phyloP scores from a whole-genome alignment of 768 basidiomycete species.

The Termitomyces sp. region DNA sequence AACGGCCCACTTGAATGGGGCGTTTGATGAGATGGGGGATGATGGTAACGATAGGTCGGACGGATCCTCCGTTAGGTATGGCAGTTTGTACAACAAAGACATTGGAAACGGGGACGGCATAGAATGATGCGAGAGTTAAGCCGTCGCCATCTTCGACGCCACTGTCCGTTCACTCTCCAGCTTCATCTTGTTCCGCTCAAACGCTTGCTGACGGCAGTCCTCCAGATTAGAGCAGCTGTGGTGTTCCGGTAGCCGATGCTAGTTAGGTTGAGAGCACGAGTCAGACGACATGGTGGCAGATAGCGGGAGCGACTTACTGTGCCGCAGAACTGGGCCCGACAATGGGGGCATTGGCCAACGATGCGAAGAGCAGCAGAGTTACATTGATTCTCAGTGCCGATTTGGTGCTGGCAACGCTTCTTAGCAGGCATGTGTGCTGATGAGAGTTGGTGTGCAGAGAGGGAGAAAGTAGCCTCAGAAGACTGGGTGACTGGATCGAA shows the following conservation, averaged over 20 bases:
- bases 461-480: not conserved
- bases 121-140: constrained; percentile 29
- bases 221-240: constrained; percentile 81
- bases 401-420: constrained; percentile 79
- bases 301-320: constrained; percentile 43
- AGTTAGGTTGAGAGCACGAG: constrained; percentile 11
- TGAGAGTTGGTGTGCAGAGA: not conserved
- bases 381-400: constrained; percentile 50
- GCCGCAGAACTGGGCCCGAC: constrained; percentile 72
- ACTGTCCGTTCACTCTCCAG: constrained; percentile 86
- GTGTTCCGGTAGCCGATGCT: constrained; percentile 90
- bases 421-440: constrained; percentile 55
- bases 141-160: constrained; percentile 79
- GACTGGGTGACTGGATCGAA: not conserved
- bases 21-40: constrained; percentile 1
- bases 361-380: constrained; percentile 77
- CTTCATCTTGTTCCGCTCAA: constrained; percentile 82
- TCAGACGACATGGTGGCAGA: constrained; percentile 9
- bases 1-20: not conserved
- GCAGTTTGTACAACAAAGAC: constrained; percentile 7
- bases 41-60: not conserved
- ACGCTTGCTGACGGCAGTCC: constrained; percentile 83
- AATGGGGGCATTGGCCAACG: constrained; percentile 82
- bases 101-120: constrained; percentile 1
- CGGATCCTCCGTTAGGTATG: not conserved